phyloP scores from a whole-genome alignment of 257 asterid genomes.

The Echium plantagineum region DNA sequence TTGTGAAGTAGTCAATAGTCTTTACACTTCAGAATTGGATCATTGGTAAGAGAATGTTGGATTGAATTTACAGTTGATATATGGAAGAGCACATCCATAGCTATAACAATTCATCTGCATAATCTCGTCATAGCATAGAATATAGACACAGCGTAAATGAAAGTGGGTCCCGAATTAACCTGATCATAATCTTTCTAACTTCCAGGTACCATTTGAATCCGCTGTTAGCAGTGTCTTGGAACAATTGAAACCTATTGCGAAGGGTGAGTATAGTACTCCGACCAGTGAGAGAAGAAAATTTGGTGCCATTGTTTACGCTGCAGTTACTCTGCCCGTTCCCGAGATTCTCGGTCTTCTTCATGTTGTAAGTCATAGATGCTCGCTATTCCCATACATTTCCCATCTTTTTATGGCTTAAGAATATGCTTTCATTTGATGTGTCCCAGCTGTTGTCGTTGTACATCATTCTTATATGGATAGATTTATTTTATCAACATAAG shows the following conservation, averaged over 20 bases:
- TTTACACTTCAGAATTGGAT: no score
- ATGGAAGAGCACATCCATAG: no score
- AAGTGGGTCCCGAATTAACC: neutral
- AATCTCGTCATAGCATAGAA: neutral
- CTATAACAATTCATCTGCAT: no score
- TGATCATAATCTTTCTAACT: constrained; percentile 1
- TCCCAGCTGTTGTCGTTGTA: neutral
- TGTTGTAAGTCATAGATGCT: constrained; percentile 31
- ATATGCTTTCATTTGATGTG: neutral
- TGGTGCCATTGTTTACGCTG: constrained; percentile 67
- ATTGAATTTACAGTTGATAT: neutral
- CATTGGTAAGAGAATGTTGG: neutral
- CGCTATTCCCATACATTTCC: neutral
- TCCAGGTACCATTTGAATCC: constrained; percentile 68
- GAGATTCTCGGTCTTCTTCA: constrained; percentile 45
- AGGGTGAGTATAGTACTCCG: constrained; percentile 68
- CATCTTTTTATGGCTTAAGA: neutral
- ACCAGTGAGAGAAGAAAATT: constrained; percentile 48
- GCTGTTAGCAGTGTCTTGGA: constrained; percentile 50
- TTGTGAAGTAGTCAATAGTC: no score
- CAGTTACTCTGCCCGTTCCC: constrained; percentile 61
- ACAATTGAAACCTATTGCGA: constrained; percentile 63
- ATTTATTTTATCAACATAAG: neutral
- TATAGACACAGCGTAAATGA: neutral
- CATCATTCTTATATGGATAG: neutral